A percentile compares a stretch with the other conserved stretches of the same genome.
phyloP scores from a whole-genome alignment of 768 basidiomycete genomes.

The Mycena maculata region DNA sequence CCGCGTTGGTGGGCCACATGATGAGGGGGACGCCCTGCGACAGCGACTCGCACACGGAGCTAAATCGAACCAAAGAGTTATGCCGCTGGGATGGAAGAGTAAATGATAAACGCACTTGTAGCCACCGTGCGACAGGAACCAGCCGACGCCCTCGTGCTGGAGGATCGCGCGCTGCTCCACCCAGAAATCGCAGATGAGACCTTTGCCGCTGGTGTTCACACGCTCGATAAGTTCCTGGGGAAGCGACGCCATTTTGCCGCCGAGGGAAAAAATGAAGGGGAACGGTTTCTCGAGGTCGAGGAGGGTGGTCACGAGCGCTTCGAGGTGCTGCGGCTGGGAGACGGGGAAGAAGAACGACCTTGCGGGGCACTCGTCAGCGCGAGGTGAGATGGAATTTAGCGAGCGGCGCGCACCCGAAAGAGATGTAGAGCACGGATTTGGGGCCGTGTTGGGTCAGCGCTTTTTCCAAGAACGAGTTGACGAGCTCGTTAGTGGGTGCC shows the following conservation, averaged over 20 bases:
- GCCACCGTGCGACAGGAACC: not conserved
- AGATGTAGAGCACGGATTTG: constrained; percentile 25
- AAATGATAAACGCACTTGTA: not conserved
- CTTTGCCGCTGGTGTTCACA: constrained; percentile 1
- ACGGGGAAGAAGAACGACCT: not conserved
- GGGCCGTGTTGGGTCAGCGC: not conserved
- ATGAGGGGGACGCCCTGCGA: constrained; percentile 18
- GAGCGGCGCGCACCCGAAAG: constrained; percentile 17
- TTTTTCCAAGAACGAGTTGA: constrained; percentile 5
- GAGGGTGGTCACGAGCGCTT: constrained; percentile 10
- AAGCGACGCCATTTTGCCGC: not conserved
- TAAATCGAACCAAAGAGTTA: not conserved
- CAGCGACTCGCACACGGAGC: constrained; percentile 5
- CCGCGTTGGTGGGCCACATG: constrained; percentile 15
- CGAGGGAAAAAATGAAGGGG: constrained; percentile 21
- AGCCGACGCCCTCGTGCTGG: too few relatives aligned
- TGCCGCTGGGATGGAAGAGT: not conserved
- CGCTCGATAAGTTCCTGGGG: not conserved
- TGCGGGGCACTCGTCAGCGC: too few relatives aligned
- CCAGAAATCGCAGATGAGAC: not conserved
- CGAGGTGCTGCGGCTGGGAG: not conserved
- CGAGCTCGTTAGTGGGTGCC: not conserved
- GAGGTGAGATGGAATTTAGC: not conserved
- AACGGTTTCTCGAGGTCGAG: not conserved
- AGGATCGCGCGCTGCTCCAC: not conserved